These are phyloP conservation scores for Fusarium scirpi DNA, from an alignment of 2,329 filamentous ascomycete species.

Conservation along the genomic window DNA sequence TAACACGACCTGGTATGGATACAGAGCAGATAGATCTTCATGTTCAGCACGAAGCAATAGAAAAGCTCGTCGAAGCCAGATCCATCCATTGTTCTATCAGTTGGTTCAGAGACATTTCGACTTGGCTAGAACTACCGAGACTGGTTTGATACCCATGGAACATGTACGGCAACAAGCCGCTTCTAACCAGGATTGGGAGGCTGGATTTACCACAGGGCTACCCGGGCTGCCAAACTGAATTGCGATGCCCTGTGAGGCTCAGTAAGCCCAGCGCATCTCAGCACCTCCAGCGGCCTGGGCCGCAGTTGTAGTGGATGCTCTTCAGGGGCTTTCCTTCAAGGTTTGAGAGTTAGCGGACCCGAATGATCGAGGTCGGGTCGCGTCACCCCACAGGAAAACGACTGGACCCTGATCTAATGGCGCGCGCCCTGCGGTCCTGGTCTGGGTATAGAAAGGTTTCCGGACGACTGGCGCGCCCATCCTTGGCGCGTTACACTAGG, in stretches of 20 bases:
- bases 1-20: conserved; percentile 9
- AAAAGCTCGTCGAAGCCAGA: neutral
- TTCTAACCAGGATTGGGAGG: conserved; percentile 23
- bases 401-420: conserved; percentile 36
- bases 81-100: neutral
- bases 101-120: conserved; percentile 19
- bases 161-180: conserved; percentile 31
- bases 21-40: neutral
- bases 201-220: conserved; percentile 25
- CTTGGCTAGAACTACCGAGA: conserved; percentile 30
- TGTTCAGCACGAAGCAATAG: neutral
- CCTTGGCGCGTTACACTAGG: neutral
- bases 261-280: conserved; percentile 27
- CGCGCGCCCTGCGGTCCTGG: conserved; percentile 6
- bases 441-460: conserved; percentile 8
- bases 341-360: conserved; percentile 13
- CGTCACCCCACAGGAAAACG: conserved; percentile 34
- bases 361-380: conserved; percentile 22
- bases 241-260: conserved; percentile 34
- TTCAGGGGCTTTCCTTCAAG: conserved; percentile 32
- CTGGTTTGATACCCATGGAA: conserved; percentile 35
- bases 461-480: conserved; percentile 4
- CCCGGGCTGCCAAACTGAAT: conserved; percentile 6
- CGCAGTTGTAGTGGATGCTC: conserved; percentile 31
- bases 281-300: conserved; percentile 25